phyloP scores from a whole-genome alignment of 352 stramenopile genomes.

The Phytophthora macrochlamydospora region DNA sequence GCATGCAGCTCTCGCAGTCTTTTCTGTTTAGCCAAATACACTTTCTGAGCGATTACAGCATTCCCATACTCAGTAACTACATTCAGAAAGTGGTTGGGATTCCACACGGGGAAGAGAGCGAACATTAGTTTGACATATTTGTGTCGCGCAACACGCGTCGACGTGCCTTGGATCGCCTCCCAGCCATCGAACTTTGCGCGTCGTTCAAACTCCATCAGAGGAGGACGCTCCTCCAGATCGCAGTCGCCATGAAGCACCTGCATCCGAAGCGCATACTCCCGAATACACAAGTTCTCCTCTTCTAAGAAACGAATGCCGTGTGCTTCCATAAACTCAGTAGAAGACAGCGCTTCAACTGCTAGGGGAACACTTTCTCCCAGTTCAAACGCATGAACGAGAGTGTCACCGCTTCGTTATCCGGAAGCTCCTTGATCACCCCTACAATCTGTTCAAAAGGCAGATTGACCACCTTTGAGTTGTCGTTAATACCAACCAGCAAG shows the following conservation, averaged over 20 bases:
- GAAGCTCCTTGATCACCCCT: conserved; percentile 58
- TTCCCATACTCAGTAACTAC: conserved; percentile 48
- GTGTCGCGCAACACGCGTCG: conserved; percentile 46
- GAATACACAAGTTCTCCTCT: conserved; percentile 74
- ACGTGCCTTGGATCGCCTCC: conserved; percentile 64
- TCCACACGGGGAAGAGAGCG: conserved; percentile 72
- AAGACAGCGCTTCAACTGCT: conserved; percentile 51
- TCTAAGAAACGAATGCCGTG: conserved; percentile 52
- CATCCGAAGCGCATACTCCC: conserved; percentile 82
- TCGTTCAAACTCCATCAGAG: conserved; percentile 71
- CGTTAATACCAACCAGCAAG: conserved; percentile 73
- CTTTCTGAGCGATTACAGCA: conserved; percentile 27
- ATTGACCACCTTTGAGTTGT: conserved; percentile 54
- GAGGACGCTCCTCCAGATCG: conserved; percentile 50
- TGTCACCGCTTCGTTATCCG: conserved; percentile 41
- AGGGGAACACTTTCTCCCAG: conserved; percentile 64
- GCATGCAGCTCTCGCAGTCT: conserved; percentile 28
- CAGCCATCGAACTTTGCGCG: conserved; percentile 82
- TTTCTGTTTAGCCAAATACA: conserved; percentile 27
- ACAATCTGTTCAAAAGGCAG: conserved; percentile 79
- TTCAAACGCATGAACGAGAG: conserved; percentile 67
- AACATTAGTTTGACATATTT: conserved; percentile 86
- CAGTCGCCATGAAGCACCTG: conserved; percentile 77
- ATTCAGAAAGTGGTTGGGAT: conserved; percentile 60
- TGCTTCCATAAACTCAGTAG: conserved; percentile 48